Evolutionary conservation across 75 land plant species (phyloP), one percentile per base, ranked within the genome.

Genomic region (Isoetes taiwanensis): DNA sequence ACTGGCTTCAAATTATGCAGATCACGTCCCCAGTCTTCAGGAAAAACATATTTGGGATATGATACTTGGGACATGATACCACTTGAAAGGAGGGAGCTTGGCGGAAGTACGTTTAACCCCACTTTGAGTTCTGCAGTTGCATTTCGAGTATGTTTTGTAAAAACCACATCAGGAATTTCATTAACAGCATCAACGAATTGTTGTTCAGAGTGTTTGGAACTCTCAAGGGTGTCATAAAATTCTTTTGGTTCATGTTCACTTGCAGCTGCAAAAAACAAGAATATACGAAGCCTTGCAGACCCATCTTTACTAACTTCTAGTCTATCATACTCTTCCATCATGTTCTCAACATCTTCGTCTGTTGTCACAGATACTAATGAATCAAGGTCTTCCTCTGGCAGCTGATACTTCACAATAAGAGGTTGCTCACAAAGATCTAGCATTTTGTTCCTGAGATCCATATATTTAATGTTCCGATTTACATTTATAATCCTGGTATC

Each of bases 381-480:
- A 68, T 84, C 89, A 41, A 85, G 82, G 59, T 82, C 90, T 64
- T 85, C 90, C 23, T 74, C 80, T 0, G 90, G 86, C 1, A 85
- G 72, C 66, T 85, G 90, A 62, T 85, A 85, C 72, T 72, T 78
- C 6, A 77, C 28, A 24, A 60, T 54, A 38, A 69, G 70, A 24
- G 48, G 32, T 24, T 71, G 76, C 12, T 74, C 75, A 6, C 23
- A 23, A 46, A 46, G 6, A 6, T 46, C 50, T 5, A 19, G 5
- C 50, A 46, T 46, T 23, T 16, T 46, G 6, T 19, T 16, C 50
- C 16, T 6, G 21, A 46, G 25, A 19, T 46, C 23, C 16, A 19
- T 6, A 46, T 46, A 46, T 16, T 8, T 46, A 33, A 77, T 73
- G 52, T 83, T 67, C 56, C 66, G 75, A 30, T 34, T 70, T 33